phyloP scores from a whole-genome alignment of 345 rosid genomes.

The Excoecaria cochinchinensis region DNA sequence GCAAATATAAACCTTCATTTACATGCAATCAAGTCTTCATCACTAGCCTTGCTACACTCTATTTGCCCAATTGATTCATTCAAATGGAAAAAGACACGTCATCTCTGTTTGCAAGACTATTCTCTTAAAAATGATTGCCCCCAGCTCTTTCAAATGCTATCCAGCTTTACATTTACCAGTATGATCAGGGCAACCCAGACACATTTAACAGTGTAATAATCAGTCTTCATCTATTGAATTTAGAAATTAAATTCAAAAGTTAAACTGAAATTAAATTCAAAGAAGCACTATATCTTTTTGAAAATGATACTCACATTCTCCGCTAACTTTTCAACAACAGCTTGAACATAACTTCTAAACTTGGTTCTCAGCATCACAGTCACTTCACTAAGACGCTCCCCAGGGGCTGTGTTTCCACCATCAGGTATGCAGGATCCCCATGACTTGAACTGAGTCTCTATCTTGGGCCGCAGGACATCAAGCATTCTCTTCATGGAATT shows the following conservation, averaged over 20 bases:
- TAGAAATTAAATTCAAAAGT: not conserved
- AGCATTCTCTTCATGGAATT: constrained; percentile 98
- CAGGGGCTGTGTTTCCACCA: constrained; percentile 77
- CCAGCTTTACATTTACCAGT: not conserved
- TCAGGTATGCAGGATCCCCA: constrained; percentile 96
- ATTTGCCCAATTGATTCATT: too few relatives aligned
- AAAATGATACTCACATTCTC: constrained; percentile 72
- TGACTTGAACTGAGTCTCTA: constrained; percentile 76
- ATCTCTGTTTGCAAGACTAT: not conserved
- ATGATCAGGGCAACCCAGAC: not conserved
- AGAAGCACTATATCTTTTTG: not conserved
- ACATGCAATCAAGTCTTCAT: too few relatives aligned
- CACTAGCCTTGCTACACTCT: too few relatives aligned
- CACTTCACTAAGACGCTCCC: constrained; percentile 90
- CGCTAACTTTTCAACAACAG: constrained; percentile 82
- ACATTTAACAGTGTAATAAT: not conserved
- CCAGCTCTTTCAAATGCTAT: not conserved
- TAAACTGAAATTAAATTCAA: not conserved
- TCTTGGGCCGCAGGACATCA: constrained; percentile 72
- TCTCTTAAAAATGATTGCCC: not conserved
- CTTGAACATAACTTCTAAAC: constrained; percentile 84
- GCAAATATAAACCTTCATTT: too few relatives aligned
- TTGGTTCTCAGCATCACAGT: constrained; percentile 93
- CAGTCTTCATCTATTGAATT: not conserved
- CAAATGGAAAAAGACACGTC: too few relatives aligned